These are phyloP conservation scores for Aspergillus bertholletiae DNA, from an alignment of 495 filamentous ascomycete species.

Conservation along the genomic window DNA sequence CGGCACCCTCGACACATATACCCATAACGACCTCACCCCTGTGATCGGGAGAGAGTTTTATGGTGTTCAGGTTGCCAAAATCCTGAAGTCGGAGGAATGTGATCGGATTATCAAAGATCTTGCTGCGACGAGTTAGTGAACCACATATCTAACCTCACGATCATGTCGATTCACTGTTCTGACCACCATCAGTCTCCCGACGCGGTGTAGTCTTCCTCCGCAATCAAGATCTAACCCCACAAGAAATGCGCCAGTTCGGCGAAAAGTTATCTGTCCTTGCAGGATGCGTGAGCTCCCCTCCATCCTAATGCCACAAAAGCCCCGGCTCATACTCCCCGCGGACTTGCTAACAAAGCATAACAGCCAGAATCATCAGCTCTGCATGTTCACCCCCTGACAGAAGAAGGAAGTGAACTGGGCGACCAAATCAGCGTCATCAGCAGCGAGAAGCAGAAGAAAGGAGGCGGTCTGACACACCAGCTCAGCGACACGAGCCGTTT, in stretches of 20 bases:
- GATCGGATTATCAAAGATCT: slow-evolving; percentile 57
- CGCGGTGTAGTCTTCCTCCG: slow-evolving; percentile 75
- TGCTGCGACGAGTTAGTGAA: slow-evolving; percentile 49
- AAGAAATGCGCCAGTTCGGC: slow-evolving; percentile 34
- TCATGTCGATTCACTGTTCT: neutral
- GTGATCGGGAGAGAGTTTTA: slow-evolving; percentile 60
- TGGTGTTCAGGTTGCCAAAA: slow-evolving; percentile 48
- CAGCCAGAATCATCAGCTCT: slow-evolving; percentile 55
- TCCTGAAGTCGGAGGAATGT: slow-evolving; percentile 44
- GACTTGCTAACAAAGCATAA: slow-evolving; percentile 21
- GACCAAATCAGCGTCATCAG: slow-evolving; percentile 38
- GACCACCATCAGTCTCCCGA: slow-evolving; percentile 53
- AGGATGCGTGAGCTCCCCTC: slow-evolving; percentile 53
- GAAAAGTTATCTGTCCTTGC: slow-evolving; percentile 19
- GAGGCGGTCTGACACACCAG: slow-evolving; percentile 33
- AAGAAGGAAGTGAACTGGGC: slow-evolving; percentile 33
- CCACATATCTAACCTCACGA: neutral
- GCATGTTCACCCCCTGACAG: slow-evolving; percentile 64
- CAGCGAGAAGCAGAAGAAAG: slow-evolving; percentile 35
- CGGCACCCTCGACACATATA: slow-evolving; percentile 47
- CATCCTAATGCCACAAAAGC: too few relatives aligned
- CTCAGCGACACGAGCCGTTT: slow-evolving; percentile 29
- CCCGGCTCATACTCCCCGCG: slow-evolving; percentile 2
- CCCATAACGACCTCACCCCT: slow-evolving; percentile 54
- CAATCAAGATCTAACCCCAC: slow-evolving; percentile 57